Base-by-base conservation (phyloP, 176 grass and related monocot species). In the Carex kokanica region DNA sequence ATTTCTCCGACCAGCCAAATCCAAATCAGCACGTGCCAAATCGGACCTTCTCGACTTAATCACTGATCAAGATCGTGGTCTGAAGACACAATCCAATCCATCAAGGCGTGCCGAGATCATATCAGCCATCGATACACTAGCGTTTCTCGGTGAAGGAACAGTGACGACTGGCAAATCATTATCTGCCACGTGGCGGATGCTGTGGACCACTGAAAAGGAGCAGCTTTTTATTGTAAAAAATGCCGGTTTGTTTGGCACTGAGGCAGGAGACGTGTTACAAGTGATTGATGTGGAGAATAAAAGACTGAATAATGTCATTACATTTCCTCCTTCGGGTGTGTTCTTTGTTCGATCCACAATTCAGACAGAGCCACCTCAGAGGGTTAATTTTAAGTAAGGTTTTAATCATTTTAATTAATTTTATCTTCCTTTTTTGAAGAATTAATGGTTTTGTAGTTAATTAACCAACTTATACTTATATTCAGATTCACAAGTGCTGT, bases 151-250 rank as follows among this genome's bases (percentile, higher is more conserved):
- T 4, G 84, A 88, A 3, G 89, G 45, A 0, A 77, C 64, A 2
- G 86, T 85, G 56, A 99, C 96, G 20, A 92, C 96, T 5, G 88
- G 74, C 4, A 61, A 77, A 18, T 87, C 62, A 66, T 89, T 99
- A 65, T 99, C 96, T 5, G 85, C 85, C 14, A 99, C 91, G 16
- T 99, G 93, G 93, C 84, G 93, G 53, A 87, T 99, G 83, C 96
- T 93, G 12, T 98, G 93, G 96, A 98, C 96, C 45, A 98, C 91
- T 25, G 96, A 95, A 86, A 87, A 87, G 88, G 96, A 98, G 86
- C 96, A 98, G 91, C 92, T 98, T 63, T 93, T 95, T 88, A 95
- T 98, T 84, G 86, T 98, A 77, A 84, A 89, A 17, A 98, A 93
- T 74, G 89, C 93, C 3, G 54, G 55, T 56, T 79, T 87, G 34